Base-by-base conservation (phyloP, 2,329 filamentous ascomycete species). In the Ceratocystiopsis sp. region DNA sequence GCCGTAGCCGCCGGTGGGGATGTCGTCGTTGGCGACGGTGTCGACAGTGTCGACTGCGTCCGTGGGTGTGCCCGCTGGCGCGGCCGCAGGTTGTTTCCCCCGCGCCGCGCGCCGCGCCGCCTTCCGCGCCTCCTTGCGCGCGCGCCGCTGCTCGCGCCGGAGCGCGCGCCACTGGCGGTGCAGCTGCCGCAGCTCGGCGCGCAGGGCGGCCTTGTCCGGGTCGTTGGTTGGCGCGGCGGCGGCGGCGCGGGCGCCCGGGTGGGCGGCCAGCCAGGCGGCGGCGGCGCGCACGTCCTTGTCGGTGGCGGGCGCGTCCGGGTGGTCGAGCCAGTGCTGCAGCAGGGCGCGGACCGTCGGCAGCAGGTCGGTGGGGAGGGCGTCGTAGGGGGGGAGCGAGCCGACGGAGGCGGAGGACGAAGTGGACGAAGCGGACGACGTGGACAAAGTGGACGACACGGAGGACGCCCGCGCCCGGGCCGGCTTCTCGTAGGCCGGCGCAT, bases 341-440 rank as follows among this genome's bases (percentile, higher is more conserved):
- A 61, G 61, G 13, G 59, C 52, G 38, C 61, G 61, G 14, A 66
- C 63, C 1, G 66, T 46, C 2, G 68, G 64, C 1, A 75, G 58
- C 53, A 74, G 70, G 16, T 58, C 51, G 42, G 66, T 64, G 13
- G 54, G 55, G 2, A 76, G 58, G 37, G 69, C 63, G 45, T 73
- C 67, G 51, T 67, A 68, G 42, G 68, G 63, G 0, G 71, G 69
- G 1, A 77, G 65, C 2, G 69, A 73, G 34, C 66, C 70, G 43
- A 74, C 56, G 2, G 67, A 69, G 0, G 57, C 62, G 4, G 49
- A 55, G 1, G 59, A 62, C 17, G 54, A 56, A 9, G 57, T 56
- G 1, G 59, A 61, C 0, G 58, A 59, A 0, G 48, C 49, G 0
- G 59, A 63, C 0, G 61, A 62, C 0, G 51, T 49, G 0, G 57